Evolutionary conservation across 768 basidiomycete species (phyloP).

Genomic region (Candolleomyces efflorescens): DNA sequence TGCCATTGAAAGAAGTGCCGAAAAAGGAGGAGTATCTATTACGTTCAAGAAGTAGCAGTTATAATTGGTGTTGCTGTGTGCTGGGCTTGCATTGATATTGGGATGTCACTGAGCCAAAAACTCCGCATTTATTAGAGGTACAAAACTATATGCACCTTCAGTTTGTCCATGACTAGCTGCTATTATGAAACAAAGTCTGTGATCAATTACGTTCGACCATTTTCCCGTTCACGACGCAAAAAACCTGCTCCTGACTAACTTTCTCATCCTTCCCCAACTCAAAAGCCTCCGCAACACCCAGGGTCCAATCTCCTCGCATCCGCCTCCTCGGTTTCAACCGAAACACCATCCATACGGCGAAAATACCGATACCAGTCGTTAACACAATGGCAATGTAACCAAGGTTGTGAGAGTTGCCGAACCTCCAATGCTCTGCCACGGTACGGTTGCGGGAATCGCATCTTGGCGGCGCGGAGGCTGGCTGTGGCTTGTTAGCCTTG

Average conservation of each 20-base stretch:
- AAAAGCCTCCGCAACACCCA: background rate
- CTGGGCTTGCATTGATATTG: too few relatives aligned
- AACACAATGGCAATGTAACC: background rate
- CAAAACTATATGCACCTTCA: too few relatives aligned
- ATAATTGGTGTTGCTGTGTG: too few relatives aligned
- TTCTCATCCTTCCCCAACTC: background rate
- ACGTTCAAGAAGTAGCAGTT: background rate
- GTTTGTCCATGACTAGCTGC: too few relatives aligned
- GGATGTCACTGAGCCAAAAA: background rate
- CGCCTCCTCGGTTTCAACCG: background rate
- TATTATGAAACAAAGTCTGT: too few relatives aligned
- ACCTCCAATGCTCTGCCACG: conserved; percentile 1
- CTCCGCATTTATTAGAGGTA: too few relatives aligned
- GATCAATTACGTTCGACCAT: background rate
- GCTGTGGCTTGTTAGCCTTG: background rate
- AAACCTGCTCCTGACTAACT: background rate
- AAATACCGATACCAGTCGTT: background rate
- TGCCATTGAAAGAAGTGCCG: background rate
- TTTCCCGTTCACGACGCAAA: background rate
- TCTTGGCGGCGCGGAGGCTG: background rate
- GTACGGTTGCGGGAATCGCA: background rate
- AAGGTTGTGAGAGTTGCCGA: background rate
- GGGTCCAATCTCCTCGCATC: background rate
- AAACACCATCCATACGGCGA: background rate
- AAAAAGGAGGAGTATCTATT: background rate